Evolutionary conservation across 225 moss, liverwort and hornwort genomes (phyloP), one percentile per base, ranked within the genome.

Genomic region (Marchantia paleacea): DNA sequence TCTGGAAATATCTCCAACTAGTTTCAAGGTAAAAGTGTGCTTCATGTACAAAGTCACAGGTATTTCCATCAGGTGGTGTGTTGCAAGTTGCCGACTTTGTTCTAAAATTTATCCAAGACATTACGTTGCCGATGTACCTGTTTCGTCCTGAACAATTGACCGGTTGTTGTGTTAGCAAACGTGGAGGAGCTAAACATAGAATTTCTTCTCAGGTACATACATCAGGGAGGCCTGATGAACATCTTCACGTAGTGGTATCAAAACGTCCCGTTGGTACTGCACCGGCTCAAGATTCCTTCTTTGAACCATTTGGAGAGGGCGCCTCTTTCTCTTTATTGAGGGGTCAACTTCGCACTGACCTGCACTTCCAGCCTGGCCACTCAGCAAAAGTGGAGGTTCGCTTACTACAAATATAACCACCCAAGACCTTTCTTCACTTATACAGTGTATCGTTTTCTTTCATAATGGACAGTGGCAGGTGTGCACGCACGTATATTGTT

Each of bases 321-420:
- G 87, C 90, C 57, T 94, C 95, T n/a, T 95, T 99, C 83, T 99
- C 94, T 12, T 86, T 99, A 77, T 90, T 93, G 73, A 90, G 99
- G 87, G 99, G 94, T 55, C 85, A 88, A 68, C 89, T 99, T 51
- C 95, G 93, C 55, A 91, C 95, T 12, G 90, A 89, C 84, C 75
- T 94, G 75, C 86, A 91, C 50, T 93, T 92, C 79, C 92, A 91
- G 79, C 99, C 95, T 49, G 95, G 95, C 51, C 91, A 92, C 58
- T 92, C 91, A 76, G 94, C 99, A 81, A 95, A 91, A 89, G 81
- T 99, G 74, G 99, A 99, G 99, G 99, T 95, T 80, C 25, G 78
- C 25, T 73, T 20, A 39, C 39, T 2, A 39, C 39, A 39, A 39
- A 47, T 29, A 0, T 58, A 26, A 39, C 52, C 18, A n/a, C 12